A percentile compares a stretch with the other conserved stretches of the same genome.
Evolutionary conservation across 495 filamentous ascomycete species (phyloP).

Genomic region (Talaromyces ruber): DNA sequence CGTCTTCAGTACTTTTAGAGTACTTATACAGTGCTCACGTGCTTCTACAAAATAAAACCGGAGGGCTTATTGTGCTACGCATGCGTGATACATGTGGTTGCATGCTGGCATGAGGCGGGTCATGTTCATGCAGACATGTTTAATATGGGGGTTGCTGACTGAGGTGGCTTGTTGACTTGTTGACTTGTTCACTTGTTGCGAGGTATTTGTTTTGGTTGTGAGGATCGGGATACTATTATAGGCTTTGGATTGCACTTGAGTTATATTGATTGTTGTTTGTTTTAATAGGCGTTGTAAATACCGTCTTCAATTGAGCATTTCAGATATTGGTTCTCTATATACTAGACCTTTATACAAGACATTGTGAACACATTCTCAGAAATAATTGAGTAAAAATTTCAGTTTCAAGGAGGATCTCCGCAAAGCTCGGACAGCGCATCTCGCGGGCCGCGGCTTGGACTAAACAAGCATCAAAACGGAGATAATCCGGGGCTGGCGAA

Average conservation of each 20-base stretch:
- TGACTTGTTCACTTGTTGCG: background rate
- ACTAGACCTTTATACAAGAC: too few relatives aligned
- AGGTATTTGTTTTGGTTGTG: constrained; percentile 3
- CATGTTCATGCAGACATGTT: background rate
- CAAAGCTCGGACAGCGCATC: background rate
- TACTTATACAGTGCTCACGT: background rate
- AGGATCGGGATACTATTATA: background rate
- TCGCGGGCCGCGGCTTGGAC: background rate
- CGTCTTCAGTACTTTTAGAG: background rate
- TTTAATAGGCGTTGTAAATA: constrained; percentile 8
- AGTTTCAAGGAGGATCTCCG: too few relatives aligned
- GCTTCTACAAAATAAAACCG: background rate
- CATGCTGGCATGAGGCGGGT: background rate
- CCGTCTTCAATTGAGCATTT: constrained; percentile 2
- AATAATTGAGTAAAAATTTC: too few relatives aligned
- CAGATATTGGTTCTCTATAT: too few relatives aligned
- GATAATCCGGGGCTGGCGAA: background rate
- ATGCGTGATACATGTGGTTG: background rate
- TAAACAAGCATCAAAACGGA: background rate
- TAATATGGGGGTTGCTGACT: background rate
- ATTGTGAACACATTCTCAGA: too few relatives aligned
- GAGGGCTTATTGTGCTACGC: background rate
- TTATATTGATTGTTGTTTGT: constrained; percentile 2
- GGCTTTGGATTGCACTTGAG: constrained; percentile 5
- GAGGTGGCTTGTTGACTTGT: background rate